These are phyloP conservation scores for Lasiodiplodia theobromae DNA, from an alignment of 2,329 filamentous ascomycete species.

Conservation along the genomic window DNA sequence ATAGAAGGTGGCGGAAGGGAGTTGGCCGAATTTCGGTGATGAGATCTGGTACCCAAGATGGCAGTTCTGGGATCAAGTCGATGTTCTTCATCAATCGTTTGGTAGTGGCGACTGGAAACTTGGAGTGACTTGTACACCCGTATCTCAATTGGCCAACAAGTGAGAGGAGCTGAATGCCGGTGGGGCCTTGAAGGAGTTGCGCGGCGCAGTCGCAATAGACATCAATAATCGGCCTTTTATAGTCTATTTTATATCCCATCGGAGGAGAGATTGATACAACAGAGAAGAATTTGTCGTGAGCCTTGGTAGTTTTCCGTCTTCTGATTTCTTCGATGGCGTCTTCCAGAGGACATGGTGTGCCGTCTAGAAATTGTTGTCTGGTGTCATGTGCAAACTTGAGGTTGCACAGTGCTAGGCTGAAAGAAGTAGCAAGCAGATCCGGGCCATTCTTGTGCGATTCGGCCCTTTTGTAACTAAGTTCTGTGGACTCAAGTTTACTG, in stretches of 20 bases:
- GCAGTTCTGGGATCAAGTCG: background rate
- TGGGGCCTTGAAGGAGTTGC: background rate
- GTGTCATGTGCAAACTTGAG: too few relatives aligned
- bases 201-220: conserved; percentile 2
- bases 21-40: background rate
- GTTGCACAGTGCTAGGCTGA: too few relatives aligned
- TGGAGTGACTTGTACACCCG: background rate
- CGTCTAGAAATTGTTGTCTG: too few relatives aligned
- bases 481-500: too few relatives aligned
- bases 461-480: too few relatives aligned
- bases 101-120: background rate
- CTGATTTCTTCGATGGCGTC: background rate
- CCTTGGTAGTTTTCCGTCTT: background rate
- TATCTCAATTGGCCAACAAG: background rate
- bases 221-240: background rate
- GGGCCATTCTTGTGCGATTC: too few relatives aligned
- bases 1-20: background rate
- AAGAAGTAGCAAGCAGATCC: too few relatives aligned
- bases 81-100: background rate
- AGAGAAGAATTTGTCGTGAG: background rate
- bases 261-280: background rate
- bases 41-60: background rate
- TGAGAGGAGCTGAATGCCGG: background rate
- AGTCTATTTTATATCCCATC: background rate
- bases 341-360: background rate